Evolutionary conservation across 2,329 filamentous ascomycete species (phyloP).

Genomic region (Claviceps capensis): DNA sequence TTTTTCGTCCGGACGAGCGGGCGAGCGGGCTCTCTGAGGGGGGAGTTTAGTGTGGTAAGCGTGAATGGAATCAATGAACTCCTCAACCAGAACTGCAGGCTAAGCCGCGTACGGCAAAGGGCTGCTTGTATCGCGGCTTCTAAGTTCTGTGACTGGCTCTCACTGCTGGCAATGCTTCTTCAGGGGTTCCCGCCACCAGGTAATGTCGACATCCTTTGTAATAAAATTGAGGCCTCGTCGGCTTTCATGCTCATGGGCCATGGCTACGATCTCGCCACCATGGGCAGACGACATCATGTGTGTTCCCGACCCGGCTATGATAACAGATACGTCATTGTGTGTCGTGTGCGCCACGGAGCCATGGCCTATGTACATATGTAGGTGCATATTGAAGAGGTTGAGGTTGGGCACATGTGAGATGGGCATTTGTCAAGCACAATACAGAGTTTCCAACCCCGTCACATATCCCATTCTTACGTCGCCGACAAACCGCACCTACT

Average conservation of each 20-base stretch:
- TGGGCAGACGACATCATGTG: not conserved
- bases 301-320: not conserved
- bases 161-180: not conserved
- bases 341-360: not conserved
- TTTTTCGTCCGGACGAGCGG: constrained; percentile 1
- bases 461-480: too few relatives aligned
- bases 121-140: not conserved
- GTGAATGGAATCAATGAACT: not conserved
- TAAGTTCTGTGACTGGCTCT: not conserved
- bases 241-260: not conserved
- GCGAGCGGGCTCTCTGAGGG: not conserved
- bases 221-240: not conserved
- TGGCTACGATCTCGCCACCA: not conserved
- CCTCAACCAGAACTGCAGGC: constrained; percentile 13
- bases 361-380: too few relatives aligned
- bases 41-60: not conserved
- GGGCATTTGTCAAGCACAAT: too few relatives aligned
- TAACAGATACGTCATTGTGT: not conserved
- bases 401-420: too few relatives aligned
- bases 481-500: too few relatives aligned
- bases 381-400: too few relatives aligned
- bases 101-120: constrained; percentile 8
- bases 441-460: too few relatives aligned
- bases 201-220: not conserved
- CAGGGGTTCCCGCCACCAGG: not conserved